Evolutionary conservation across 768 basidiomycete species (phyloP).

Genomic region (Amanita rubescens): DNA sequence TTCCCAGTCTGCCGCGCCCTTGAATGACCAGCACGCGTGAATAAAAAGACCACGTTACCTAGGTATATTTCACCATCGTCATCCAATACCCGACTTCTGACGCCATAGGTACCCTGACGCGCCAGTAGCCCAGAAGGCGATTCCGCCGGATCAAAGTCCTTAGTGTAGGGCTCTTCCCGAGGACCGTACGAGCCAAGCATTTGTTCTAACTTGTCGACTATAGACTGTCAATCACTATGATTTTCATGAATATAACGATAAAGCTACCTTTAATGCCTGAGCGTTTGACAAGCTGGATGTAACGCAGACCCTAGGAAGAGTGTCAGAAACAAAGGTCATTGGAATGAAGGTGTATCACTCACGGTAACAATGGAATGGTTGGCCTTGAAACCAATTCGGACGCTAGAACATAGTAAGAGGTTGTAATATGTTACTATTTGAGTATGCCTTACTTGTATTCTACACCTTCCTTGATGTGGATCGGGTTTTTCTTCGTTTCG

Average conservation of each 20-base stretch:
- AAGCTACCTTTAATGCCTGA: slow-evolving; percentile 59
- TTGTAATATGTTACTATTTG: neutral
- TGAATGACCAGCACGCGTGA: neutral
- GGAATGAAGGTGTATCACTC: slow-evolving; percentile 15
- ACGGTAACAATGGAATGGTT: slow-evolving; percentile 87
- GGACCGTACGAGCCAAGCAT: slow-evolving; percentile 96
- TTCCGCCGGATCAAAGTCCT: slow-evolving; percentile 70
- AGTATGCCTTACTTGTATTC: slow-evolving; percentile 71
- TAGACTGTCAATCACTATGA: slow-evolving; percentile 1
- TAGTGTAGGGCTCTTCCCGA: slow-evolving; percentile 54
- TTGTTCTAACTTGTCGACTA: slow-evolving; percentile 87
- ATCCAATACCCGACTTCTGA: slow-evolving; percentile 78
- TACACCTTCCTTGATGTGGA: slow-evolving; percentile 75
- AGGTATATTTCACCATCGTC: slow-evolving; percentile 80
- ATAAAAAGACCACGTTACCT: slow-evolving; percentile 38
- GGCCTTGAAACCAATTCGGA: slow-evolving; percentile 77
- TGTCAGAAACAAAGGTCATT: slow-evolving; percentile 2
- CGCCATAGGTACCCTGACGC: slow-evolving; percentile 71
- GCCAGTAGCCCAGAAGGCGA: slow-evolving; percentile 77
- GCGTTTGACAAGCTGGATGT: slow-evolving; percentile 85
- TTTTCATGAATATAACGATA: neutral
- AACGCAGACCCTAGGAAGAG: slow-evolving; percentile 61
- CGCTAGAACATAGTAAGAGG: slow-evolving; percentile 33
- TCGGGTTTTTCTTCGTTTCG: slow-evolving; percentile 69
- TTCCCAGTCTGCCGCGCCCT: slow-evolving; percentile 51